These are phyloP conservation scores for Linum lewisii DNA, from an alignment of 345 rosid genomes.

Conservation along the genomic window DNA sequence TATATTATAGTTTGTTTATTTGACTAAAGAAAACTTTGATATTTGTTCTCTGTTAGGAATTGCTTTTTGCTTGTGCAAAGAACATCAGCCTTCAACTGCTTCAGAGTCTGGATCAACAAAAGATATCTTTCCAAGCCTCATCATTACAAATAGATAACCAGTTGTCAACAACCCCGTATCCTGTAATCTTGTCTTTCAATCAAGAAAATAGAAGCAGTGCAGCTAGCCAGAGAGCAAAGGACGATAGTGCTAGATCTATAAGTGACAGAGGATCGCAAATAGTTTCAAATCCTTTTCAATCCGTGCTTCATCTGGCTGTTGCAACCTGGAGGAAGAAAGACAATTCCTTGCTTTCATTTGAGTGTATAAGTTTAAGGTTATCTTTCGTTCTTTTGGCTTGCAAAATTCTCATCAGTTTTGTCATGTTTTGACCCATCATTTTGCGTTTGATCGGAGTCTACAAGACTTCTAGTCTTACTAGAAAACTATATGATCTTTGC, in stretches of 20 bases:
- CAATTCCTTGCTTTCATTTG: slow-evolving; percentile 64
- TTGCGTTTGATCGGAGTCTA: slow-evolving; percentile 1
- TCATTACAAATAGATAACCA: slow-evolving; percentile 86
- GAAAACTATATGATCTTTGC: slow-evolving; percentile 25
- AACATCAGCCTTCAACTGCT: slow-evolving; percentile 45
- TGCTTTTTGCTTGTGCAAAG: slow-evolving; percentile 76
- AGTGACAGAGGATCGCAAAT: slow-evolving; percentile 26
- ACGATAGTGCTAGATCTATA: slow-evolving; percentile 23
- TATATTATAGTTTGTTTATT: too few species aligned
- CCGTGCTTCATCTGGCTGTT: slow-evolving; percentile 44
- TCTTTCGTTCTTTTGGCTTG: slow-evolving; percentile 9
- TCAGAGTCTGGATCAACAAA: slow-evolving; percentile 79
- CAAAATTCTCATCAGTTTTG: background rate
- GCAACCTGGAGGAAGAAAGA: slow-evolving; percentile 87
- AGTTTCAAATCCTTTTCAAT: slow-evolving; percentile 34
- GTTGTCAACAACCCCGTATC: slow-evolving; percentile 57
- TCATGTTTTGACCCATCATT: background rate
- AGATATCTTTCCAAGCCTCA: slow-evolving; percentile 53
- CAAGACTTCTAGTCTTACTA: slow-evolving; percentile 15
- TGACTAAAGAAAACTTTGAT: slow-evolving; percentile 3
- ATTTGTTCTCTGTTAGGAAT: slow-evolving; percentile 44
- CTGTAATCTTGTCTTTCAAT: slow-evolving; percentile 76
- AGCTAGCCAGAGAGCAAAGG: slow-evolving; percentile 36
- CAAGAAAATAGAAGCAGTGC: slow-evolving; percentile 35
- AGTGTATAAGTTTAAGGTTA: slow-evolving; percentile 68